Base-by-base conservation (phyloP, 805 yeast genomes). In the Tetrapisispora iriomotensis region DNA sequence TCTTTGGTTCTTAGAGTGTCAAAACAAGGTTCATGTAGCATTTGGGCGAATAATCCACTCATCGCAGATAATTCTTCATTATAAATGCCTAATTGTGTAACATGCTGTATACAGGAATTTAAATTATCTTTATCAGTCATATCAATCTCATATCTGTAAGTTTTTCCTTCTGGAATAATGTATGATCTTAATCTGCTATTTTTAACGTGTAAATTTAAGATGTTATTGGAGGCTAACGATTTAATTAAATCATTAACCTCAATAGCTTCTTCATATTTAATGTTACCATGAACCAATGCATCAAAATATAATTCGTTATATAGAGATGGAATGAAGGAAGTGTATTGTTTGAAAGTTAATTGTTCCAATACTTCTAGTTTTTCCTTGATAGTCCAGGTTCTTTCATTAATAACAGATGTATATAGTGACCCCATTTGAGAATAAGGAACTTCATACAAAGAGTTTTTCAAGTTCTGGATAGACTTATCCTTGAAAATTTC, bases 1-100 rank as follows among this genome's bases (percentile, higher is more conserved):
- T 90, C 97, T 51, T 85, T 81, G 6, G 98, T 90, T 61, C 98
- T 74, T 42, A 90, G 70, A 45, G 82, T 82, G 54, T 85, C 80
- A 62, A 90, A 92, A 42, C 90, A 82, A 4, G 96, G 96, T 56
- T 90, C 96, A 48, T 74, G 76, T 36, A 82, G 66, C 45, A 87
- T 71, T 45, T 83, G 90, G 0, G 82, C 74, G 34, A 85, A 61
- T 38, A 90, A 62, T 36, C 80, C 85, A 10, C 82, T 69, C 39
- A 72, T 53, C 0, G 78, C 72, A 33, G 76, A 63, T 23, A 56
- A 49, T 6, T 60, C 49, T 33, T 58, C 61, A n/a, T 52, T 39
- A 60, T 82, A 67, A 44, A 67, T 49, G 12, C 82, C 86, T 27
- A 85, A 58, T 59, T 86, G 95, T 34, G 79, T 65, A 45, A 74